phyloP scores from a whole-genome alignment of 202 grass and related monocot genomes.

The Thinopyrum obtusiflorum region DNA sequence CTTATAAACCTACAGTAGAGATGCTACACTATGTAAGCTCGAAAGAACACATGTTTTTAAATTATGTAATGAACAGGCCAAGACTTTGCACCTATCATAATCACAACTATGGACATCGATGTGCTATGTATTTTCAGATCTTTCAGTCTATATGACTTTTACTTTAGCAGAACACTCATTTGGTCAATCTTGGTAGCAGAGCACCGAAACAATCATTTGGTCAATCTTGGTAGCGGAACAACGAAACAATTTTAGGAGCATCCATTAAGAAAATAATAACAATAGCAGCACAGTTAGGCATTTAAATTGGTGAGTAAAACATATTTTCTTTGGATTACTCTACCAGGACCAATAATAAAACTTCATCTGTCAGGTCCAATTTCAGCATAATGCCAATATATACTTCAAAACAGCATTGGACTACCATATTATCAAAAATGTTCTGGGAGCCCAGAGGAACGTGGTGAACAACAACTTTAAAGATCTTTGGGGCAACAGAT shows the following conservation, averaged over 20 bases:
- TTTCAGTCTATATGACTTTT: background rate
- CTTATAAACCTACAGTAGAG: conserved; percentile 2
- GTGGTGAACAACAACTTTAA: too few relatives aligned
- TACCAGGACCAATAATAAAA: conserved; percentile 8
- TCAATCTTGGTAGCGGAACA: background rate
- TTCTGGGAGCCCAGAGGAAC: too few relatives aligned
- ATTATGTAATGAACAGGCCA: too few relatives aligned
- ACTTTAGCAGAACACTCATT: conserved; percentile 10
- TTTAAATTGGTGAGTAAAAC: too few relatives aligned
- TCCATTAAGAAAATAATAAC: background rate
- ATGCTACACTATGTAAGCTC: background rate
- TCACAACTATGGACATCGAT: too few relatives aligned
- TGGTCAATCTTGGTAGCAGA: background rate
- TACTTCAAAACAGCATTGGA: background rate
- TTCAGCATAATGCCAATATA: background rate
- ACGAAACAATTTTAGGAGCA: background rate
- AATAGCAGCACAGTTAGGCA: too few relatives aligned
- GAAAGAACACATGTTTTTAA: background rate
- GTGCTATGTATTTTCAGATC: too few relatives aligned
- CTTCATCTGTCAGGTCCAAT: background rate
- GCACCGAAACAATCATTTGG: background rate
- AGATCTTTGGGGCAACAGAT: too few relatives aligned
- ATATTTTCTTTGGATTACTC: too few relatives aligned
- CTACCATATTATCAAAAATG: background rate
- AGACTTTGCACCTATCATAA: too few relatives aligned